Evolutionary conservation across 176 grass and related monocot genomes (phyloP), one percentile per base, ranked within the genome.

Genomic region (Phoenix roebelenii): DNA sequence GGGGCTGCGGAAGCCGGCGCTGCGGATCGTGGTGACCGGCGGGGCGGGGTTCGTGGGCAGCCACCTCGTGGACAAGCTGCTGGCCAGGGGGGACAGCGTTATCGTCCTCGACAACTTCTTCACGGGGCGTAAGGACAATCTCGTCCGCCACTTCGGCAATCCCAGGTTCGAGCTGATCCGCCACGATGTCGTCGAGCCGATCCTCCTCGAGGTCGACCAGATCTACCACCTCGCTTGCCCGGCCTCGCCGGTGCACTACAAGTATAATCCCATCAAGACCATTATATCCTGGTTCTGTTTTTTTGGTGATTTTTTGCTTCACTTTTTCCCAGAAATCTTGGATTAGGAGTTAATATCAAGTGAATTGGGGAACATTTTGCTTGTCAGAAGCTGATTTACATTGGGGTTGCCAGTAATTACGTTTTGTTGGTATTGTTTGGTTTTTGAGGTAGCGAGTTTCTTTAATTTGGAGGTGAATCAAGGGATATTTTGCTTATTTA

Each of bases 201-300:
- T 97, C 69, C 85, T 97, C 28, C 78, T 97, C n/a, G 87, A 97
- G 84, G 87, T 97, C 51, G 92, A 97, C 68, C 83, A 97, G 87
- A 97, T 97, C 81, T 97, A 97, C 76, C 92, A 91, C 74, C 92
- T 97, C 55, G 92, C 84, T 18, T 97, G 92, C 84, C 93, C 92
- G 4, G 92, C 92, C 1, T 97, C 87, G 12, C 92, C 87, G 23
- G 87, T 91, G 65, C 81, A 97, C 74, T 97, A 91, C 83, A 97
- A 97, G 66, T 91, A 77, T 59, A 97, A 91, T 62, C 92, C 92
- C 55, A 91, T 97, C 84, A 97, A 97, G 70, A 92, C 93, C 39
- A 91, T 97, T 78, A 91, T 97, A 91, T 85, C 93, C 84, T 97
- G 80, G 55, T 50, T 22, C 1, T 72, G 49, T 53, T 15, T 14